Conservation (phyloP, 2,329 filamentous ascomycete genomes). For the Lachnellula willkommii region DNA sequence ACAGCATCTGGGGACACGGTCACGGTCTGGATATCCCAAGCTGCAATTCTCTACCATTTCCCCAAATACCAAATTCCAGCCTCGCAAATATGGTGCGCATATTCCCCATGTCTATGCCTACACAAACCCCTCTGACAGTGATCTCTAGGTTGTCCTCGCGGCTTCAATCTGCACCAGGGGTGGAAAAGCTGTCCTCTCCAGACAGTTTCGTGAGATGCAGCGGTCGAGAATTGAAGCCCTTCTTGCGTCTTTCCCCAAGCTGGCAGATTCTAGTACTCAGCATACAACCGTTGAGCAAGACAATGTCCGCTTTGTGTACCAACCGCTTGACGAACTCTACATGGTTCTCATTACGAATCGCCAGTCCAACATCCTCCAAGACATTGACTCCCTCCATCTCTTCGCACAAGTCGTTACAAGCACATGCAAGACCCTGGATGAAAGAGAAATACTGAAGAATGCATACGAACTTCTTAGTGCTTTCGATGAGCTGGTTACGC, state of each 20-base stretch:
- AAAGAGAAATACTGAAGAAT: constrained; percentile 90
- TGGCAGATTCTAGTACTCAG: constrained; percentile 91
- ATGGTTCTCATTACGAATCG: constrained; percentile 99
- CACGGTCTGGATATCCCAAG: constrained; percentile 2
- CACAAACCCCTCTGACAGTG: constrained; percentile 13
- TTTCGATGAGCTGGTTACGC: constrained; percentile 93
- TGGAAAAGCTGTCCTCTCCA: constrained; percentile 95
- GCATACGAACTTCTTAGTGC: constrained; percentile 94
- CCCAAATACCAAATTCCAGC: constrained; percentile 1
- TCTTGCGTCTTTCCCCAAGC: constrained; percentile 94
- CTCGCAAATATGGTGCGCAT: constrained; percentile 19
- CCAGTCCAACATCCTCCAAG: constrained; percentile 98
- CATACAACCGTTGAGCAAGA: constrained; percentile 99
- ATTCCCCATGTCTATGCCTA: neutral
- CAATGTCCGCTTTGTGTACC: constrained; percentile 99
- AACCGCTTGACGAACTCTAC: constrained; percentile 97
- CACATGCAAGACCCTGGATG: constrained; percentile 92
- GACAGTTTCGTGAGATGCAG: constrained; percentile 97
- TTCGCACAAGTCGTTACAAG: constrained; percentile 97
- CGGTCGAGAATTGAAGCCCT: constrained; percentile 94
- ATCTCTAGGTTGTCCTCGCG: constrained; percentile 81
- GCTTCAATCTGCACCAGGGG: constrained; percentile 98
- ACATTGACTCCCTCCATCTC: constrained; percentile 96
- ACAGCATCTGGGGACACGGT: neutral
- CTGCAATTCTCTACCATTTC: constrained; percentile 6